Conservation (phyloP, 768 basidiomycete genomes). For the Tricholoma bakamatsutake region DNA sequence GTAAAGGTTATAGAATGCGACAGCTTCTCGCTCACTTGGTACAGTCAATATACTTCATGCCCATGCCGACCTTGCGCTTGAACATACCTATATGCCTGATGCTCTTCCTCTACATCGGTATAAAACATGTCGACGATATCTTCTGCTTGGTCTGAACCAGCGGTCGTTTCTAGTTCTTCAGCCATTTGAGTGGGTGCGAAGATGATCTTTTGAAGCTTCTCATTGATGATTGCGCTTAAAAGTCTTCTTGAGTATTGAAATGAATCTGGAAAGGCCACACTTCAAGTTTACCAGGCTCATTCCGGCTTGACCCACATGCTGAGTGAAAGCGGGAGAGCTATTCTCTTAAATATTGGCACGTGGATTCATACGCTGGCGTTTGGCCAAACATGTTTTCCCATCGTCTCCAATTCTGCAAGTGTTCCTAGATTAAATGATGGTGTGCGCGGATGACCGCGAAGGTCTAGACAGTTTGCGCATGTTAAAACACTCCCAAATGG, state of each 20-base stretch:
- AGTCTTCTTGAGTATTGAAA: neutral
- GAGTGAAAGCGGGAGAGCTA: neutral
- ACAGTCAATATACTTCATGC: neutral
- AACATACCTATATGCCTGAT: neutral
- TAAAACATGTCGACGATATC: neutral
- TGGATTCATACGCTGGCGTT: neutral
- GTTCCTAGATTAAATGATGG: neutral
- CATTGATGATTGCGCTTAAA: neutral
- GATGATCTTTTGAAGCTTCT: neutral
- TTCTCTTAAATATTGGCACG: neutral
- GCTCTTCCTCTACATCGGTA: neutral
- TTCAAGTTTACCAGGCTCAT: constrained; percentile 1
- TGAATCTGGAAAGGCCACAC: neutral
- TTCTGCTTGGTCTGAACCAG: neutral
- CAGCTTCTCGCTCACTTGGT: constrained; percentile 1
- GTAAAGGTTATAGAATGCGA: constrained; percentile 3
- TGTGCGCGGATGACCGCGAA: neutral
- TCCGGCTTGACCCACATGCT: neutral
- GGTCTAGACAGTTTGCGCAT: neutral
- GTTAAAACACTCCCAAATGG: neutral
- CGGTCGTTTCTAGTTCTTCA: neutral
- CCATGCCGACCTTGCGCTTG: neutral
- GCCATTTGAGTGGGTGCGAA: neutral
- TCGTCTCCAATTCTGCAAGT: neutral
- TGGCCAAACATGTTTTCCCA: neutral